Base-by-base conservation (phyloP, 1,139 yeast genomes). In the Blastobotrys elegans region DNA sequence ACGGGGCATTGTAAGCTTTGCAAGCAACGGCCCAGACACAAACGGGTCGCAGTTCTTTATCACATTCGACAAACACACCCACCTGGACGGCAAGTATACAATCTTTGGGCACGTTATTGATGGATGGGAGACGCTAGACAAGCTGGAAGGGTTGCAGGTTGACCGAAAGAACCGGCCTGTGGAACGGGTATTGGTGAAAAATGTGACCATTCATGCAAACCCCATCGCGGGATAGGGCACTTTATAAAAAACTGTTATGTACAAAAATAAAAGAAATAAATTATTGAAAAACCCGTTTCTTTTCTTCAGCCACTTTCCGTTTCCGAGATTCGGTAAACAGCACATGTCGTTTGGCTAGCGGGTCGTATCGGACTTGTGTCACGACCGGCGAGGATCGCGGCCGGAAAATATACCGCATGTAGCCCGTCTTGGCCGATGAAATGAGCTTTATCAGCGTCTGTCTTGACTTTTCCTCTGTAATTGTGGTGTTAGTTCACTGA, bases 351-450 rank as follows among this genome's bases (percentile, higher is more conserved):
- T 79, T 74, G 13, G 79, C 88, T 8, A 76, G 61, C 10, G 97
- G 97, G 64, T 92, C 98, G 64, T 92, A 92, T 61, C 95, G 77
- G 43, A 90, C 84, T 65, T 88, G 92, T 47, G 81, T 81, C 55
- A 90, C 82, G 50, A 79, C 72, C 42, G 86, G 86, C 5, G 95
- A 80, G 44, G 85, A 80, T 71, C 97, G 82, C 47, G 92, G 94
- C 47, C 90, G 79, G 49, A 81, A 74, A 55, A 89, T 79, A 68
- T 90, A 84, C 63, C 94, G 79, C 64, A 80, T 79, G 65, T 76
- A 85, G 2, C 97, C 97, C 1, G 97, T 89, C 58, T 83, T 78
- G 26, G 97, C 97, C 1, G 92, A 76, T 1, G 96, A 87, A 2
- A 87, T 71, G 55, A 88, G 73, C 59, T 80, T 81, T 47, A 83